Evolutionary conservation across 179 eudicot genomes (phyloP).

Genomic region (Nepenthes alata): DNA sequence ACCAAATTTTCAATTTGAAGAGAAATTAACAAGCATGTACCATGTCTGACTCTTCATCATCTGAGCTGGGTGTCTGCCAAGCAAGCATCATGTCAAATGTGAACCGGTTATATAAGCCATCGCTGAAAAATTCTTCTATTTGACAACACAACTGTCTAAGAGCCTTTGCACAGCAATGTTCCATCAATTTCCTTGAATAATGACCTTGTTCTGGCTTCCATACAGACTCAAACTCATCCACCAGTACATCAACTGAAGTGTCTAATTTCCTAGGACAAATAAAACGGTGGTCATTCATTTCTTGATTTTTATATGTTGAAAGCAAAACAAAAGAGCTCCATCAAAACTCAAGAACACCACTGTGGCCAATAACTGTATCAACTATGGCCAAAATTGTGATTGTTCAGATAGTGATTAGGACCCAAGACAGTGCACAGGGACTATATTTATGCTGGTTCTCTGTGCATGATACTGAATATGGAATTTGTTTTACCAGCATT

Average conservation of each 20-base stretch:
- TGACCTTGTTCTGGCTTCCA: constrained; percentile 52
- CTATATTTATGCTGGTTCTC: neutral
- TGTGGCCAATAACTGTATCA: neutral
- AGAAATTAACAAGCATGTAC: constrained; percentile 15
- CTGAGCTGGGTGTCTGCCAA: constrained; percentile 61
- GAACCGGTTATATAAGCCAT: constrained; percentile 59
- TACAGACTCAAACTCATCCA: constrained; percentile 39
- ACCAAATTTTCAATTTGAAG: no score
- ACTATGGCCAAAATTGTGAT: neutral
- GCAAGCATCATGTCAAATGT: constrained; percentile 97
- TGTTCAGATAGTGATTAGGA: neutral
- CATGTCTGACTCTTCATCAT: constrained; percentile 36
- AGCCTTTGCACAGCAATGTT: constrained; percentile 53
- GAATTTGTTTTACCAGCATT: no score
- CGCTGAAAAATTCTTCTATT: constrained; percentile 31
- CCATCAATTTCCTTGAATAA: constrained; percentile 59
- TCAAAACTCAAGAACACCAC: neutral
- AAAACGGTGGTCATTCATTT: neutral
- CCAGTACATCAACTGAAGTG: constrained; percentile 34
- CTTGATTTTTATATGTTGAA: neutral
- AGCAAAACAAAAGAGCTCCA: neutral
- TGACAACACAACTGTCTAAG: constrained; percentile 27
- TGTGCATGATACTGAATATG: no score
- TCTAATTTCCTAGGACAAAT: constrained; percentile 37
- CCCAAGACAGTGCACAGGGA: neutral